Evolutionary conservation across 2,329 filamentous ascomycete species (phyloP), one percentile per base, ranked within the genome.

Genomic region (Xylaria sp.): DNA sequence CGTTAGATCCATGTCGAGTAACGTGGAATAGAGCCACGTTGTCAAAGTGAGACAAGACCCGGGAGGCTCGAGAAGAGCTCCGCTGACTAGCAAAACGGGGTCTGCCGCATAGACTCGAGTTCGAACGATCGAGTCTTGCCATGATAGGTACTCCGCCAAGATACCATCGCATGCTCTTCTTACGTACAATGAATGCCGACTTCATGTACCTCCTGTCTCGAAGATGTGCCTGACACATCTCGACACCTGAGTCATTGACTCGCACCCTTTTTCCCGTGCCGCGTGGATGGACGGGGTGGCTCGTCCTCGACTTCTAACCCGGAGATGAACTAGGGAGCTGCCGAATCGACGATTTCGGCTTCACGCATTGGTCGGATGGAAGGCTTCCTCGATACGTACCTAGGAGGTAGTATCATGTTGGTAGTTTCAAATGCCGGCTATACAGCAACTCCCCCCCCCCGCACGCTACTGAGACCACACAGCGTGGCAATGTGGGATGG

Each of bases 1-100:
- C 37, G 52, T 35, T 34, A 47, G 39, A 46, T 51, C 30, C 55
- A 58, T 54, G 50, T 55, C 48, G 44, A 19, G 53, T 60, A 54
- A 58, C 42, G 49, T 58, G 50, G 19, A 54, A 52, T 57, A 23
- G 37, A 56, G 44, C 19, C 30, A 51, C 30, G 48, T 55, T 49
- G 51, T 37, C 34, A 10, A 50, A 16, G 6, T 37, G 30, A 30
- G 35, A 47, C 44, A 10, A 10, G 52, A 53, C 18, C 18, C 1
- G 23, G 30, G 47, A 59, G 60, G 16, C 47, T 49, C 3, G 16
- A 4, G 37, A 23, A 54, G 18, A 30, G 18, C 18, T 34, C 42
- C 48, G 49, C 8, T 52, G 16, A n/a, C 13, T 52, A 18, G 13
- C 13, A 30, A 11, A 23, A 50, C 10, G 30, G n/a, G 13, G 34